Conservation (phyloP, 1,284 basidiomycete genomes). For the Malassezia brasiliensis region DNA sequence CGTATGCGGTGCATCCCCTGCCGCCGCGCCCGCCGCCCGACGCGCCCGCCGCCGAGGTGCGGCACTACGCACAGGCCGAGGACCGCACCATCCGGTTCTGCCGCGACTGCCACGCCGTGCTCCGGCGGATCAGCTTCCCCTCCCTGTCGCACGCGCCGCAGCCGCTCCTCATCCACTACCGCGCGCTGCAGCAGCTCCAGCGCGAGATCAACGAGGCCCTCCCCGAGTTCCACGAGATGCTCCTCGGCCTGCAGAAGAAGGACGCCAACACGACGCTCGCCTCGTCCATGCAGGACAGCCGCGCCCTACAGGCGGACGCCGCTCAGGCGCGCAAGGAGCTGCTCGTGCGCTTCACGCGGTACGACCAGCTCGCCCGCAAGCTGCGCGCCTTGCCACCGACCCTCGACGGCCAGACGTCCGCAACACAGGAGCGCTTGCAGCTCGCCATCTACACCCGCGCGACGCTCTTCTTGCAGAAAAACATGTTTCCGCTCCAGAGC, state of each 20-base stretch:
- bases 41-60: not conserved
- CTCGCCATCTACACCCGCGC: slow-evolving; percentile 68
- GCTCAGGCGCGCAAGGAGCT: slow-evolving; percentile 66
- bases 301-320: slow-evolving; percentile 53
- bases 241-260: slow-evolving; percentile 53
- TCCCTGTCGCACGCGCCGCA: not conserved
- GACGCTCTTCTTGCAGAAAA: slow-evolving; percentile 68
- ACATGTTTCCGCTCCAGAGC: slow-evolving; percentile 52
- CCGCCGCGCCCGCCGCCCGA: slow-evolving; percentile 1
- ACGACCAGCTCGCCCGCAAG: slow-evolving; percentile 76
- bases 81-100: slow-evolving; percentile 57
- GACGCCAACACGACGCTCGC: slow-evolving; percentile 33
- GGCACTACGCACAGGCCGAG: not conserved
- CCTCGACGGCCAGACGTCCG: not conserved
- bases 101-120: slow-evolving; percentile 64
- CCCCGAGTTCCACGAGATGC: slow-evolving; percentile 63
- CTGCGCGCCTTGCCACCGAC: slow-evolving; percentile 60
- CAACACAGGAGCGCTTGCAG: slow-evolving; percentile 70
- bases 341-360: slow-evolving; percentile 70
- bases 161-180: not conserved
- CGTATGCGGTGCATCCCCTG: not conserved
- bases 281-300: slow-evolving; percentile 33
- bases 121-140: slow-evolving; percentile 57
- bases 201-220: slow-evolving; percentile 62
- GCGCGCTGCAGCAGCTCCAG: slow-evolving; percentile 55